A percentile compares a stretch with the other conserved stretches of the same genome.
Conservation (phyloP, 768 basidiomycete species). For the Phlebiopsis gigantea region DNA sequence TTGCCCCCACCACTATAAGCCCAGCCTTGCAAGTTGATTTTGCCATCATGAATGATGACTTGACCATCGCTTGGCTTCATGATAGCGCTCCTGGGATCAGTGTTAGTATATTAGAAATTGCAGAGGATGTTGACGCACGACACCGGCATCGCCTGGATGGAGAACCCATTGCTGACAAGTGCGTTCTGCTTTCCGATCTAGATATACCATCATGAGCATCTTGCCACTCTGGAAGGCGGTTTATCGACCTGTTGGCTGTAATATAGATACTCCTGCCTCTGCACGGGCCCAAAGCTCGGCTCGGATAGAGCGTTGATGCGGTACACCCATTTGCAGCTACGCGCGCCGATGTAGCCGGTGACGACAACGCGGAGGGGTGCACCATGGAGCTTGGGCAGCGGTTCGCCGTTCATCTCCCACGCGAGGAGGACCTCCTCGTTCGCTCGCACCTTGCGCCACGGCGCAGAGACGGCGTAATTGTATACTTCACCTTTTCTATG, state of each 20-base stretch:
- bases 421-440: conserved; percentile 47
- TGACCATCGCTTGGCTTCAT: conserved; percentile 39
- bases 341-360: conserved; percentile 49
- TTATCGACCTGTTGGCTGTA: conserved; percentile 39
- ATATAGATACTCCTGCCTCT: conserved; percentile 49
- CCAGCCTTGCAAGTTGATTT: conserved; percentile 33
- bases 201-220: neutral
- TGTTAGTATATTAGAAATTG: neutral
- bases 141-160: conserved; percentile 54
- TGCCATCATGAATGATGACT: conserved; percentile 44
- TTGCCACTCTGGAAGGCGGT: neutral
- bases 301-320: conserved; percentile 44
- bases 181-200: conserved; percentile 51
- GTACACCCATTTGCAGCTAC: conserved; percentile 51
- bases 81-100: conserved; percentile 41
- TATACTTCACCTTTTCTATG: conserved; percentile 31
- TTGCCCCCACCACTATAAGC: conserved; percentile 35
- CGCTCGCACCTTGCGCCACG: conserved; percentile 41
- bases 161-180: conserved; percentile 49
- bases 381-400: conserved; percentile 47
- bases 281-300: conserved; percentile 47
- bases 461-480: conserved; percentile 46
- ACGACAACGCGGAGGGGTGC: conserved; percentile 46
- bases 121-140: conserved; percentile 32
- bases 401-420: conserved; percentile 48